Evolutionary conservation across 352 stramenopile genomes (phyloP).

Genomic region (Pythium aquatile): DNA sequence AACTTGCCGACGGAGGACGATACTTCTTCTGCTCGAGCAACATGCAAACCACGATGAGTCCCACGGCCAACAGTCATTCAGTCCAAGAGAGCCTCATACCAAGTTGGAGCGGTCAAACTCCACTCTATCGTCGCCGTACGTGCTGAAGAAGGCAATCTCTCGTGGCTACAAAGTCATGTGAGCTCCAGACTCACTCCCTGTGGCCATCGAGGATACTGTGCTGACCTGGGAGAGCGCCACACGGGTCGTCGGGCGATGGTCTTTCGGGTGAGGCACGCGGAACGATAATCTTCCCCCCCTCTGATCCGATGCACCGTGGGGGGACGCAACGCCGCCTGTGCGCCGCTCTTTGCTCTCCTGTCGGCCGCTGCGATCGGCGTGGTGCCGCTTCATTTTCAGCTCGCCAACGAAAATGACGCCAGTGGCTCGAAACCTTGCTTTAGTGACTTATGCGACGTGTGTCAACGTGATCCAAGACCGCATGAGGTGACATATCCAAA

Average conservation of each 20-base stretch:
- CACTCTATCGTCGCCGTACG: slow-evolving; percentile 39
- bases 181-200: not conserved
- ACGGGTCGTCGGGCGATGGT: slow-evolving; percentile 8
- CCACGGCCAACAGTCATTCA: no score
- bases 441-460: not conserved
- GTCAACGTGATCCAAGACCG: not conserved
- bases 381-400: slow-evolving; percentile 13
- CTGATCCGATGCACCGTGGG: not conserved
- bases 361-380: not conserved
- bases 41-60: not conserved
- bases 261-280: slow-evolving; percentile 21
- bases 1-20: slow-evolving; percentile 25
- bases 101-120: slow-evolving; percentile 64
- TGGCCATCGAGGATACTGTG: not conserved
- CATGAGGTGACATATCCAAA: not conserved
- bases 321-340: not conserved
- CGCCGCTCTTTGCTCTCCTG: slow-evolving; percentile 7
- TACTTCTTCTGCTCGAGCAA: slow-evolving; percentile 10
- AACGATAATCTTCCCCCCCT: not conserved
- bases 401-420: not conserved
- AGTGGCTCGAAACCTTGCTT: not conserved
- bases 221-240: slow-evolving; percentile 26
- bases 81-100: slow-evolving; percentile 25
- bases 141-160: slow-evolving; percentile 72
- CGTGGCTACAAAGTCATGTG: slow-evolving; percentile 33